Conservation (phyloP, 495 filamentous ascomycete species). For the Tuber brumale region DNA sequence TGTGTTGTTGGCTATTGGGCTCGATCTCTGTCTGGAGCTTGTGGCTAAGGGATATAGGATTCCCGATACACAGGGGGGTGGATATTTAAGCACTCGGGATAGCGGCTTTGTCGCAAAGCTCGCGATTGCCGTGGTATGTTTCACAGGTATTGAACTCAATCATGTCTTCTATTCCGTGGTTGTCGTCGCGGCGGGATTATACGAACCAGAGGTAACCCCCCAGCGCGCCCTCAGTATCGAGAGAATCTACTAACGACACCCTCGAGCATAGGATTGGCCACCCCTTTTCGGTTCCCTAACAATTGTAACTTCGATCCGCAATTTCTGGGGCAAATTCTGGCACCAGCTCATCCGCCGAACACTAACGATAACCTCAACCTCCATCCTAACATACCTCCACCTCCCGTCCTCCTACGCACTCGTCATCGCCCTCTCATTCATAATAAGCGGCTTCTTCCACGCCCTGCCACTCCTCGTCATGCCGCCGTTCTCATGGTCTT, state of each 20-base stretch:
- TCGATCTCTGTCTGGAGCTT: slow-evolving; percentile 25
- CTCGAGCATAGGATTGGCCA: slow-evolving; percentile 24
- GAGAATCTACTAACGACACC: slow-evolving; percentile 3
- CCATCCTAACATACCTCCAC: background rate
- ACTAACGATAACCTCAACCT: background rate
- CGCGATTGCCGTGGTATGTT: slow-evolving; percentile 21
- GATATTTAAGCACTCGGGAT: slow-evolving; percentile 12
- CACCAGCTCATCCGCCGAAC: slow-evolving; percentile 30
- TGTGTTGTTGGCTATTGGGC: slow-evolving; percentile 17
- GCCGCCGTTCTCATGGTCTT: slow-evolving; percentile 26
- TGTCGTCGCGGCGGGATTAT: slow-evolving; percentile 25
- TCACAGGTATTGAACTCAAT: slow-evolving; percentile 25
- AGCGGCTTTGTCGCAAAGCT: slow-evolving; percentile 8
- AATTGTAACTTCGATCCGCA: slow-evolving; percentile 22
- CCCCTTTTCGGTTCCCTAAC: slow-evolving; percentile 22
- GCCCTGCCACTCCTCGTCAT: slow-evolving; percentile 29
- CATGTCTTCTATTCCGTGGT: slow-evolving; percentile 18
- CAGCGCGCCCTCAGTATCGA: background rate
- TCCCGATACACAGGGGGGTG: slow-evolving; percentile 7
- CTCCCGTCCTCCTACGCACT: background rate
- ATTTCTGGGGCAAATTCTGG: slow-evolving; percentile 30
- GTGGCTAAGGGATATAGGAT: slow-evolving; percentile 1
- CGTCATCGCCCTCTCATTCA: slow-evolving; percentile 11
- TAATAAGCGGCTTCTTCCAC: slow-evolving; percentile 24
- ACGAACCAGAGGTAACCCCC: slow-evolving; percentile 22